Evolutionary conservation across 352 stramenopile genomes (phyloP), one percentile per base, ranked within the genome.

Genomic region (Phytopythium sindhum): DNA sequence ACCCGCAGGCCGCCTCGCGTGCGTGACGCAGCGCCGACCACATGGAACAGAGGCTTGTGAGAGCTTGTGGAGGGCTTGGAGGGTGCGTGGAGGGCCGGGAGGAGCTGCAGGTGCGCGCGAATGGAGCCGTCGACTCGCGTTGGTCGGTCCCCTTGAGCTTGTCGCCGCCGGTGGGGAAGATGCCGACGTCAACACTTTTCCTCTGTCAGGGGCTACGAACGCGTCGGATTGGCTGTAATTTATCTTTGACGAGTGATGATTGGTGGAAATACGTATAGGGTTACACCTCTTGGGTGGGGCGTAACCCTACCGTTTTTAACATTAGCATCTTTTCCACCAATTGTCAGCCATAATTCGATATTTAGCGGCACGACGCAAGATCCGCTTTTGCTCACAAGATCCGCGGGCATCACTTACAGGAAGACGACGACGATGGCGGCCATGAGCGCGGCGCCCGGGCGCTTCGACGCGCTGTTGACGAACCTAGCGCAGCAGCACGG

Each of bases 401-500:
- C 33, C 33, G 33, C 5, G 33, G 33, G n/a, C n/a, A n/a, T n/a
- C n/a, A n/a, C n/a, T n/a, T n/a, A n/a, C n/a, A n/a, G n/a, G n/a
- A n/a, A n/a, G n/a, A n/a, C 47, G 39, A 52, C 21, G 17, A 19
- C 12, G 41, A 59, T 61, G 39, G 39, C 12, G 23, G 63, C 61
- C 2, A 85, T 83, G 72, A 81, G 54, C 59, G 54, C 65, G 11
- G 65, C 54, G 33, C 61, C 60, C 33, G 70, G 75, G 15, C 72
- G 75, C 59, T 85, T 85, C 44, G 84, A 92, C 57, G 69, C 75
- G 67, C 77, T 99, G 58, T 95, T 99, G 60, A 73, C 98, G 73
- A 87, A 95, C 68, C 81, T 99, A 15, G 95, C 97, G 57, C 92
- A 98, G 73, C 93, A 98, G 70, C 82, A 96, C 29, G 75, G 86